Evolutionary conservation across 306 rosid species (phyloP).

Genomic region (Ormosia emarginata): DNA sequence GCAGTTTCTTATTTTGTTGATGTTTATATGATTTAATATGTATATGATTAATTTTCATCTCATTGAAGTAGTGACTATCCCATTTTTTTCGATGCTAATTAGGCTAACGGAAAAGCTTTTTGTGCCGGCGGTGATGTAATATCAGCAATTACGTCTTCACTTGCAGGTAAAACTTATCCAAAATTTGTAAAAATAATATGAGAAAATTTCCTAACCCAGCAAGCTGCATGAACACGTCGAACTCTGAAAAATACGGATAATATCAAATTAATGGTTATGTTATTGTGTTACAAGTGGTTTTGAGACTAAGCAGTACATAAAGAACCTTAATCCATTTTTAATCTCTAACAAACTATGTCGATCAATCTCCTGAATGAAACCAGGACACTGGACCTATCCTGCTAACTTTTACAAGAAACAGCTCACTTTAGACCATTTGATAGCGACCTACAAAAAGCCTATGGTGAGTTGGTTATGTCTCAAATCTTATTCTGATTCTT

Average conservation of each 20-base stretch:
- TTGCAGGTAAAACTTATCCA: neutral
- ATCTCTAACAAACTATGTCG: neutral
- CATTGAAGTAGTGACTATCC: neutral
- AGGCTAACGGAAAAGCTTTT: conserved; percentile 24
- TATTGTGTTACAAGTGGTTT: too few species aligned
- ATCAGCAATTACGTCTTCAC: neutral
- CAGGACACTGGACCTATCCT: conserved; percentile 33
- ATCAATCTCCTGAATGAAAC: neutral
- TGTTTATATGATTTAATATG: neutral
- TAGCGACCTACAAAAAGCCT: conserved; percentile 28
- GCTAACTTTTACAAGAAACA: neutral
- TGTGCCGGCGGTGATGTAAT: conserved; percentile 18
- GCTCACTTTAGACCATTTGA: neutral
- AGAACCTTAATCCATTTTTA: neutral
- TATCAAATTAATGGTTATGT: too few species aligned
- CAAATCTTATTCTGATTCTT: neutral
- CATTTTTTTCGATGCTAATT: neutral
- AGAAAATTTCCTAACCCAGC: too few species aligned
- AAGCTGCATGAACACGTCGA: too few species aligned
- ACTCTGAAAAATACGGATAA: too few species aligned
- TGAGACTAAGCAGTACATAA: too few species aligned
- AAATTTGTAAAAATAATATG: too few species aligned
- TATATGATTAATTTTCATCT: neutral
- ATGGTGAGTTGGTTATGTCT: neutral
- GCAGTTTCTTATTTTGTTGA: neutral